Base-by-base conservation (phyloP, 2,329 filamentous ascomycete genomes). In the Plectosphaerella sp. region DNA sequence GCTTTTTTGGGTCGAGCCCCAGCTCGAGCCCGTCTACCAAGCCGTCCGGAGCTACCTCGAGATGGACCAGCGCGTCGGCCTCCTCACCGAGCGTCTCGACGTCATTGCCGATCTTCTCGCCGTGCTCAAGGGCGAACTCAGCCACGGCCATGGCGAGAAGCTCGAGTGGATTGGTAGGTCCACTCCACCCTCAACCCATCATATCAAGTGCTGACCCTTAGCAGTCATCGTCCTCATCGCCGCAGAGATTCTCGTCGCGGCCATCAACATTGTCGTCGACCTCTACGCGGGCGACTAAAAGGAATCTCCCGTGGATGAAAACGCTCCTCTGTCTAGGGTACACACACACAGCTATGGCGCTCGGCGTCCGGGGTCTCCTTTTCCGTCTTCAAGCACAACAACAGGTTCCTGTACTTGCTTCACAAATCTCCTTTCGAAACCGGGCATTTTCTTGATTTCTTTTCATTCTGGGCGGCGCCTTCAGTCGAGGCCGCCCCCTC, bases 1-100 rank as follows among this genome's bases (percentile, higher is more conserved):
- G 72, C 80, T 99, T 42, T 97, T 99, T 80, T 99, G 94, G 94
- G 89, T 93, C 33, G 94, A 99, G 71, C 94, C 94, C 9, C 92
- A 97, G 69, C 80, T 99, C 7, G 94, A 99, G 64, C 94, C 94
- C 5, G 88, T 99, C 25, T 99, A 99, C 67, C 89, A 95, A 68
- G 94, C 94, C 51, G 94, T 97, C 43, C 80, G 94, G 52, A 94
- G 88, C 66, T 99, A 99, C 68, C 77, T 99, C 18, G 94, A 99
- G 74, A 97, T 99, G 89, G 94, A 97, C 69, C 94, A 97, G 75
- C 79, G 94, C 52, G 93, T 97, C 12, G 84, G 86, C 22, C 76
- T 99, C 39, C 73, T 99, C 64, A 97, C 91, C 11, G 93, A 97
- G 68, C 79, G 94, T 51, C 72, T 99, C 59, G 88, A 92, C 58